These are phyloP conservation scores for Tetrahymena elliotti DNA, from an alignment of 73 alveolate species.

Conservation along the genomic window DNA sequence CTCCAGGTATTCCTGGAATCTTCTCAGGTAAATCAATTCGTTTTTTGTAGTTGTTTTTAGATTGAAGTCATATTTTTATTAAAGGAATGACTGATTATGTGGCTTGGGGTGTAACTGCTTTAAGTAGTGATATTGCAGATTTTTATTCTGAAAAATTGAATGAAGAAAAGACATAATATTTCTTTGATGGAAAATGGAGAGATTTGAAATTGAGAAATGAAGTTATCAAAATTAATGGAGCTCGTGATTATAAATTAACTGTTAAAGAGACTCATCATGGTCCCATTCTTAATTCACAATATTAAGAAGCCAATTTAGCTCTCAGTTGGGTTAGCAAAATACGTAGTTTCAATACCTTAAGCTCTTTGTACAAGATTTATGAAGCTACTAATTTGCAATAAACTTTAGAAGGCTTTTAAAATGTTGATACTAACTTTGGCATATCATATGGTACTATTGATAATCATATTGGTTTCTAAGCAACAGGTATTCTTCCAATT, in stretches of 20 bases:
- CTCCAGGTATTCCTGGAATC: conserved; percentile 82
- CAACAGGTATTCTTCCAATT: conserved; percentile 21
- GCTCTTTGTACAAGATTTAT: not conserved
- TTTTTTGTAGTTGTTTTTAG: not conserved
- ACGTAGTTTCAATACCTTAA: not conserved
- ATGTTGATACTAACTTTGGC: conserved; percentile 11
- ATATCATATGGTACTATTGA: conserved; percentile 19
- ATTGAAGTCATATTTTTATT: no score
- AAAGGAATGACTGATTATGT: conserved; percentile 42
- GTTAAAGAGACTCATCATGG: conserved; percentile 83
- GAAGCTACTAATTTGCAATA: not conserved
- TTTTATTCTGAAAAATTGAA: conserved; percentile 68
- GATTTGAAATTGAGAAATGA: conserved; percentile 52
- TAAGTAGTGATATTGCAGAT: conserved; percentile 76
- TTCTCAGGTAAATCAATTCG: conserved; percentile 63
- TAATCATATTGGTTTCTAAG: conserved; percentile 20
- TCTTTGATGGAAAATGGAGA: conserved; percentile 71
- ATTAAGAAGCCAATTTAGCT: not conserved
- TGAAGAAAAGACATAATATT: conserved; percentile 56
- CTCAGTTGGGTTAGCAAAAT: conserved; percentile 3
- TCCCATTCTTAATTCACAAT: conserved; percentile 51
- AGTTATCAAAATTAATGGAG: conserved; percentile 69
- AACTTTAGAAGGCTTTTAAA: conserved; percentile 8
- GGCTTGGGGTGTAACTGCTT: conserved; percentile 78
- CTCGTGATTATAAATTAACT: conserved; percentile 35